A percentile compares a stretch with the other conserved stretches of the same genome.
These are phyloP conservation scores for Rhodomyrtus psidioides DNA, from an alignment of 441 rosid genomes.

Conservation along the genomic window DNA sequence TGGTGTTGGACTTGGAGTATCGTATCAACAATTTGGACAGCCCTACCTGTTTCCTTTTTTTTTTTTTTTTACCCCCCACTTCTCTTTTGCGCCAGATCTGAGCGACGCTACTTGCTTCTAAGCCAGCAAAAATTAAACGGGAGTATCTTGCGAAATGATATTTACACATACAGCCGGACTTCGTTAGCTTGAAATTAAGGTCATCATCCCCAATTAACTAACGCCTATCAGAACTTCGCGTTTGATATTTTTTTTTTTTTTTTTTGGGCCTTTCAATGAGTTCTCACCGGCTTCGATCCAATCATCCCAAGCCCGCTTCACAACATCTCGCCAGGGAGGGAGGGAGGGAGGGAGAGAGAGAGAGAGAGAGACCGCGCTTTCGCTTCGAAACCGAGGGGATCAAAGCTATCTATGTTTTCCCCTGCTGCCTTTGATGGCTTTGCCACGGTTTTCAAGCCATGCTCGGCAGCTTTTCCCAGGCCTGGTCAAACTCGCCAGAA, in stretches of 20 bases:
- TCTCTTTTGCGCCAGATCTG: background rate
- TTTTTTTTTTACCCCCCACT: background rate
- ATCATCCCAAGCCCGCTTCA: background rate
- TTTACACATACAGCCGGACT: background rate
- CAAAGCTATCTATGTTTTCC: background rate
- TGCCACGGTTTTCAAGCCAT: background rate
- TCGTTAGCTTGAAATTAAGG: too few relatives aligned
- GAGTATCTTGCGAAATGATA: background rate
- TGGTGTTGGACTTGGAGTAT: background rate
- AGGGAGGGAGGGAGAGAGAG: too few relatives aligned
- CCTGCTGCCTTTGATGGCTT: background rate
- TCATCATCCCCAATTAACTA: too few relatives aligned
- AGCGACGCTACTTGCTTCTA: background rate
- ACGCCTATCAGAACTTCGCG: background rate
- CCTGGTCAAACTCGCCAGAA: background rate
- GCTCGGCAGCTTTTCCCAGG: background rate
- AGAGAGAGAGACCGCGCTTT: too few relatives aligned
- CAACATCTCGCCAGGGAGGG: background rate
- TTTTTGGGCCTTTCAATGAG: too few relatives aligned
- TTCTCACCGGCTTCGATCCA: background rate
- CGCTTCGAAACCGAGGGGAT: background rate
- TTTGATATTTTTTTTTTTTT: background rate
- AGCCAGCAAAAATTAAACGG: background rate
- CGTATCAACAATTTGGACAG: background rate
- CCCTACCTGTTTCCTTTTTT: background rate